Evolutionary conservation across 495 filamentous ascomycete species (phyloP).

Genomic region (Aspergillus diversus): DNA sequence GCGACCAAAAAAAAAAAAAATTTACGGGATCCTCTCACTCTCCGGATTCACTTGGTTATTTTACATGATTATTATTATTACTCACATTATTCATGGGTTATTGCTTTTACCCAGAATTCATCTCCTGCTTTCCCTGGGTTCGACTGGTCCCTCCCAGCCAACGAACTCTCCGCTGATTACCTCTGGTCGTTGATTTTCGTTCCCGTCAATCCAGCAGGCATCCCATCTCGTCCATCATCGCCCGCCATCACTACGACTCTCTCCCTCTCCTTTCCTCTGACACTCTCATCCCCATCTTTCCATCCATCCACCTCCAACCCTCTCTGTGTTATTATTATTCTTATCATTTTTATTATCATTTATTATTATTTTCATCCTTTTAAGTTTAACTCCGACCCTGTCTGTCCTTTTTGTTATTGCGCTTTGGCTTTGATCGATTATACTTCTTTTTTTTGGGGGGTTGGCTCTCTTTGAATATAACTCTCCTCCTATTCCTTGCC

Average conservation of each 20-base stretch:
- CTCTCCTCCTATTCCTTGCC: slow-evolving; percentile 23
- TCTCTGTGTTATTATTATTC: slow-evolving; percentile 23
- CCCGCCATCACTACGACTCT: slow-evolving; percentile 18
- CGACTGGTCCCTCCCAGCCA: slow-evolving; percentile 19
- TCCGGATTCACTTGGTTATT: slow-evolving; percentile 22
- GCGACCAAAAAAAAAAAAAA: slow-evolving; percentile 25
- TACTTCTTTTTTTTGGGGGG: slow-evolving; percentile 6
- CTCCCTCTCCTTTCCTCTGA: slow-evolving; percentile 24
- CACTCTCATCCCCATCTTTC: slow-evolving; percentile 15
- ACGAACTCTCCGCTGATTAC: slow-evolving; percentile 34
- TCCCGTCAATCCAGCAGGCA: slow-evolving; percentile 15
- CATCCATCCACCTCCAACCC: slow-evolving; percentile 11
- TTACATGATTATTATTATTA: slow-evolving; percentile 21
- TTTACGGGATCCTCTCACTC: slow-evolving; percentile 26
- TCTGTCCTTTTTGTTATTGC: slow-evolving; percentile 14
- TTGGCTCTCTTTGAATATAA: slow-evolving; percentile 19
- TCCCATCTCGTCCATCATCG: slow-evolving; percentile 17
- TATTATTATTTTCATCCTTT: slow-evolving; percentile 20
- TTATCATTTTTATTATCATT: slow-evolving; percentile 15
- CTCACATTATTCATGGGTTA: slow-evolving; percentile 25
- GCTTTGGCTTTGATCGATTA: slow-evolving; percentile 11
- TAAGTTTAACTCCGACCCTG: slow-evolving; percentile 21
- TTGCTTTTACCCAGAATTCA: slow-evolving; percentile 13
- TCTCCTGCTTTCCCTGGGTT: slow-evolving; percentile 24
- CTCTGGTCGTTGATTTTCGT: slow-evolving; percentile 13